phyloP scores from a whole-genome alignment of 257 asterid species.

The Thymus mandschuricus region DNA sequence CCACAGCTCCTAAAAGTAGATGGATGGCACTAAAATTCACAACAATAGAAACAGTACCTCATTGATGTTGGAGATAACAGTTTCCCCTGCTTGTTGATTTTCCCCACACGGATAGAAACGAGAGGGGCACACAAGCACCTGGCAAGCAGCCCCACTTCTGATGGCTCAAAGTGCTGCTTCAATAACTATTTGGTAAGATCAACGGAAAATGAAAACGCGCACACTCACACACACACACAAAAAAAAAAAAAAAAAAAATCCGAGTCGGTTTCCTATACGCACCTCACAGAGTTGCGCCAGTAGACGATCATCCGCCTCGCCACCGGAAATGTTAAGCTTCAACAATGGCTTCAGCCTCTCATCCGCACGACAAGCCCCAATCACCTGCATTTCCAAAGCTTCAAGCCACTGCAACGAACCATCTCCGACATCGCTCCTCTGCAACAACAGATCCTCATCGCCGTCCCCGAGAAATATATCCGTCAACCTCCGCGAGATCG shows the following conservation, averaged over 20 bases:
- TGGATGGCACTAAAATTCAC: slow-evolving; percentile 1
- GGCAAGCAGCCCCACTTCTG: slow-evolving; percentile 86
- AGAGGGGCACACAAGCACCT: slow-evolving; percentile 91
- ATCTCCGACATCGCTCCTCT: slow-evolving; percentile 41
- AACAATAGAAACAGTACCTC: slow-evolving; percentile 54
- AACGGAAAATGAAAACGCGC: too few relatives aligned
- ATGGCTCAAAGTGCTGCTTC: slow-evolving; percentile 82
- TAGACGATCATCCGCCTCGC: slow-evolving; percentile 67
- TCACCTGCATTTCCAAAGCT: slow-evolving; percentile 66
- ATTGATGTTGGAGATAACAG: slow-evolving; percentile 67
- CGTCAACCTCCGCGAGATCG: slow-evolving; percentile 44
- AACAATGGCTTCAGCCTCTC: slow-evolving; percentile 80
- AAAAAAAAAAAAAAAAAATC: background rate
- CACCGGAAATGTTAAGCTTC: slow-evolving; percentile 57
- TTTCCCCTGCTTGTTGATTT: slow-evolving; percentile 68
- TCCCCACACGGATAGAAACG: slow-evolving; percentile 90
- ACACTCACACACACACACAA: background rate
- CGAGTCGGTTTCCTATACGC: background rate
- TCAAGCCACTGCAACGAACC: slow-evolving; percentile 56
- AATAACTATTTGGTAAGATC: background rate
- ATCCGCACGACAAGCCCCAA: slow-evolving; percentile 83
- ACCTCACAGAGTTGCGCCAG: slow-evolving; percentile 68
- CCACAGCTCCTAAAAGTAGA: background rate
- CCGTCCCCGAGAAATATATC: slow-evolving; percentile 42
- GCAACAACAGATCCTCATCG: slow-evolving; percentile 50